phyloP scores from a whole-genome alignment of 2,329 filamentous ascomycete species.

The Aureobasidium subglaciale region DNA sequence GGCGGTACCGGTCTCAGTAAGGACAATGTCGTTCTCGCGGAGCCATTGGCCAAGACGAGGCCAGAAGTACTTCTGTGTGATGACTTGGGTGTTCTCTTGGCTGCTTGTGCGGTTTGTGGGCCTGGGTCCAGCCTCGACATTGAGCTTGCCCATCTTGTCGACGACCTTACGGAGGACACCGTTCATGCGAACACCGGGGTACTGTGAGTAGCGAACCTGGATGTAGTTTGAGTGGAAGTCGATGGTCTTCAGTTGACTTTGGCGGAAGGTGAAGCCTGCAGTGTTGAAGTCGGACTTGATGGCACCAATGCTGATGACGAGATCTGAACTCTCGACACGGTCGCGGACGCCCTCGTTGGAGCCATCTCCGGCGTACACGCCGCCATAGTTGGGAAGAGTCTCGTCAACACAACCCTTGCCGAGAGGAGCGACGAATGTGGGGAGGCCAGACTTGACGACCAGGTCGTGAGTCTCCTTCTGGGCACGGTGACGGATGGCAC shows the following conservation, averaged over 20 bases:
- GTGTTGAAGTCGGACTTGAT: constrained; percentile 25
- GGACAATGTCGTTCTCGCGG: constrained; percentile 21
- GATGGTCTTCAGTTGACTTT: constrained; percentile 22
- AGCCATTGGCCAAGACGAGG: constrained; percentile 19
- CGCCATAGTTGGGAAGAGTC: constrained; percentile 65
- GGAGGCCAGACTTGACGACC: constrained; percentile 66
- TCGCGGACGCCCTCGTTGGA: constrained; percentile 19
- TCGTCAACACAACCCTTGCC: constrained; percentile 81
- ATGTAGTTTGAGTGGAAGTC: constrained; percentile 54
- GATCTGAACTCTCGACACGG: constrained; percentile 21
- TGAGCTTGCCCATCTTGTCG: constrained; percentile 51
- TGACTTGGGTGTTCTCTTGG: constrained; percentile 4
- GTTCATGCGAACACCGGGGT: constrained; percentile 56
- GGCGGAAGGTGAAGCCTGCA: constrained; percentile 25
- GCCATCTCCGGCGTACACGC: constrained; percentile 34
- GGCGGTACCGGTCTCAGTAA: constrained; percentile 25
- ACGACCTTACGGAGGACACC: constrained; percentile 68
- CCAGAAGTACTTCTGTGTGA: constrained; percentile 23
- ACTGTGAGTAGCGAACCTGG: constrained; percentile 52
- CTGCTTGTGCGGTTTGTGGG: constrained; percentile 22
- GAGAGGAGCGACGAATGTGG: constrained; percentile 85
- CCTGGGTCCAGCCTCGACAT: constrained; percentile 43
- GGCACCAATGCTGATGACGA: constrained; percentile 19
- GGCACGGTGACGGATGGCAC: constrained; percentile 73
- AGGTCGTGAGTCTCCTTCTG: constrained; percentile 63